Conservation (phyloP, 371 early-diverging fungal genomes). For the Actinomortierella wolfii region DNA sequence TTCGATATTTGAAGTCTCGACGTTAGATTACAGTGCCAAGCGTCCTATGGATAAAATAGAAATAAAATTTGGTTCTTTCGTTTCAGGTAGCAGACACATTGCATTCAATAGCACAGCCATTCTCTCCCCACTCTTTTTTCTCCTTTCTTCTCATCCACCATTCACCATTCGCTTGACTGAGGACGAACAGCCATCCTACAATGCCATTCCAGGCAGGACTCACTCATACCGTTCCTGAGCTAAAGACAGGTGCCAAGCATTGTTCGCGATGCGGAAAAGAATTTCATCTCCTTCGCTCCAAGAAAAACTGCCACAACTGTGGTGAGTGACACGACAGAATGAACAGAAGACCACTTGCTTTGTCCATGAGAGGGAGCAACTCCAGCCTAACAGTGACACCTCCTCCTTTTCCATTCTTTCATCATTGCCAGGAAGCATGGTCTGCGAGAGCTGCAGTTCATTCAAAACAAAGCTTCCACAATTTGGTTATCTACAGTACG, state of each 20-base stretch:
- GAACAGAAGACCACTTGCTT: too few relatives aligned
- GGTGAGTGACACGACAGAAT: too few relatives aligned
- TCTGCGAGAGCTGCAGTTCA: slow-evolving; percentile 24
- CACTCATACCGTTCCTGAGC: slow-evolving; percentile 31
- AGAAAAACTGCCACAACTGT: slow-evolving; percentile 37
- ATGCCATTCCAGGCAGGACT: slow-evolving; percentile 1
- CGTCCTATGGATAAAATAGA: too few relatives aligned
- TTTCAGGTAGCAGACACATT: not conserved
- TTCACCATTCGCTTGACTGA: not conserved
- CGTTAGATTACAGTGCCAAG: too few relatives aligned
- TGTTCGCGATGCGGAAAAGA: slow-evolving; percentile 43
- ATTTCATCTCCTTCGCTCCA: slow-evolving; percentile 38
- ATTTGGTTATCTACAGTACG: slow-evolving; percentile 25
- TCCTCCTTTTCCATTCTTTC: not conserved
- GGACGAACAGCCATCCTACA: not conserved
- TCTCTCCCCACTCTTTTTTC: not conserved
- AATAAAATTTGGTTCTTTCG: too few relatives aligned
- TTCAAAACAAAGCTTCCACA: slow-evolving; percentile 28
- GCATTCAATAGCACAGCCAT: not conserved
- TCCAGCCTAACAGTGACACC: too few relatives aligned
- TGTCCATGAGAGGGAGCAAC: too few relatives aligned
- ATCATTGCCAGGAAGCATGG: slow-evolving; percentile 12
- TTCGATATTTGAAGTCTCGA: too few relatives aligned
- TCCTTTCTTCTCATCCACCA: not conserved
- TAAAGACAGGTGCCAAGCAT: slow-evolving; percentile 26